A percentile compares a stretch with the other conserved stretches of the same genome.
phyloP scores from a whole-genome alignment of 306 rosid species.

The Dalbergia cochinchinensis region DNA sequence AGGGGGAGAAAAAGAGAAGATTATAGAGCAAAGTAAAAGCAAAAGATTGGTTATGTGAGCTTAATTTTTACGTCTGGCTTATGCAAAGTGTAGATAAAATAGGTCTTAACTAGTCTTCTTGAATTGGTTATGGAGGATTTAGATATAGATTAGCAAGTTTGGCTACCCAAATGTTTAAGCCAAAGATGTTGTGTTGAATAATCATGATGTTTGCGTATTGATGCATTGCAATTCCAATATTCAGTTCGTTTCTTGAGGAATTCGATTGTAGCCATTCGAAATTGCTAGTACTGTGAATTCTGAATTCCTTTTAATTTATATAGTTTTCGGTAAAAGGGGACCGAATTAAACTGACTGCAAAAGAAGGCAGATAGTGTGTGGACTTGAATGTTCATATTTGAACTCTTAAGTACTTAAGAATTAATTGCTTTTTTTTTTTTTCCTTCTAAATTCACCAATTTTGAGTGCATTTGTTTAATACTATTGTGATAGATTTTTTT shows the following conservation, averaged over 20 bases:
- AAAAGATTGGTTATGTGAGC: slow-evolving; percentile 43
- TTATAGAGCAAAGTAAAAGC: slow-evolving; percentile 35
- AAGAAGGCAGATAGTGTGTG: too few species aligned
- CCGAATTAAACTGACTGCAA: too few species aligned
- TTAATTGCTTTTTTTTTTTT: too few species aligned
- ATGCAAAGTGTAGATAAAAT: slow-evolving; percentile 51
- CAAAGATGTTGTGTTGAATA: slow-evolving; percentile 33
- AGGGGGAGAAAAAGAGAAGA: not conserved
- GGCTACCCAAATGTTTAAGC: slow-evolving; percentile 44
- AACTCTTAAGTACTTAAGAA: too few species aligned
- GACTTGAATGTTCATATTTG: too few species aligned
- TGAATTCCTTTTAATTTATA: too few species aligned
- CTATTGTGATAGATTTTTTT: too few species aligned
- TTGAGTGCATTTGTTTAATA: too few species aligned
- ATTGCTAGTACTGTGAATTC: not conserved
- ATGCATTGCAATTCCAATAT: slow-evolving; percentile 33
- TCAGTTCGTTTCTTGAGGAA: slow-evolving; percentile 12
- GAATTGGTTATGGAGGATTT: slow-evolving; percentile 44
- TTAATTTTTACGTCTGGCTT: slow-evolving; percentile 57
- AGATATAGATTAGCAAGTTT: slow-evolving; percentile 40
- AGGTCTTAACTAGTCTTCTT: slow-evolving; percentile 46
- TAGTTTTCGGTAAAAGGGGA: too few species aligned
- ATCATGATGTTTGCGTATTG: slow-evolving; percentile 33
- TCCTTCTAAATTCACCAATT: too few species aligned
- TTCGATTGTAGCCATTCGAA: not conserved